These are phyloP conservation scores for Thielaviopsis ethacetica DNA, from an alignment of 2,329 filamentous ascomycete species.

Conservation along the genomic window DNA sequence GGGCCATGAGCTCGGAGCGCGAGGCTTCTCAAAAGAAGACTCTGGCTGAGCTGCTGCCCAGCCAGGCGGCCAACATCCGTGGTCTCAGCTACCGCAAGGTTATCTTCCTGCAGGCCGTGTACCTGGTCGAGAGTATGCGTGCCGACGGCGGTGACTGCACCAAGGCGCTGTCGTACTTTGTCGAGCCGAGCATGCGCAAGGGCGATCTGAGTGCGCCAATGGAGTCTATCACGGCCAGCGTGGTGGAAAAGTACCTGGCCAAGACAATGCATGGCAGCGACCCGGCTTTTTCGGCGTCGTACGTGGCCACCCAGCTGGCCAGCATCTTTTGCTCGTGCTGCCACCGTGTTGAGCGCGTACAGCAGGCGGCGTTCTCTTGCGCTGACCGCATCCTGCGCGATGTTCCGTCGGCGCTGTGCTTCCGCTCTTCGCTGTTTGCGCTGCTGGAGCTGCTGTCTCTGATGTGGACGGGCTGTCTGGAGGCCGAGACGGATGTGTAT, in stretches of 20 bases:
- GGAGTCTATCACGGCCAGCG: slow-evolving; percentile 47
- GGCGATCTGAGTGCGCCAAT: slow-evolving; percentile 47
- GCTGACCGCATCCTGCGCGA: slow-evolving; percentile 74
- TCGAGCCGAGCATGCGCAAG: slow-evolving; percentile 69
- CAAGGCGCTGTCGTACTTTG: slow-evolving; percentile 76
- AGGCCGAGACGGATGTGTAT: slow-evolving; percentile 88
- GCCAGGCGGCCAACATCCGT: slow-evolving; percentile 62
- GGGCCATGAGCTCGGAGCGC: slow-evolving; percentile 68
- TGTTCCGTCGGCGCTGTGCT: slow-evolving; percentile 78
- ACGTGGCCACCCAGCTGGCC: slow-evolving; percentile 76
- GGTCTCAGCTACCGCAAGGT: slow-evolving; percentile 75
- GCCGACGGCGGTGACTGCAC: slow-evolving; percentile 81
- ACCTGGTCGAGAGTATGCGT: slow-evolving; percentile 76
- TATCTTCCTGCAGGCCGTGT: slow-evolving; percentile 81
- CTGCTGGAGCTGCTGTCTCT: slow-evolving; percentile 80
- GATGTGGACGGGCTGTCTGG: slow-evolving; percentile 89
- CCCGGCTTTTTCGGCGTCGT: slow-evolving; percentile 74
- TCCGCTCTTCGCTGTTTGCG: slow-evolving; percentile 80
- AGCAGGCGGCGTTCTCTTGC: slow-evolving; percentile 67
- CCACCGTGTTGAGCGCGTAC: slow-evolving; percentile 81
- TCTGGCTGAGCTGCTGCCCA: slow-evolving; percentile 56
- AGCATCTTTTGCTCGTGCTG: slow-evolving; percentile 78
- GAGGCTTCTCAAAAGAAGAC: slow-evolving; percentile 66
- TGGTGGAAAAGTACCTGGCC: slow-evolving; percentile 63
- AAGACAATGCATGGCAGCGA: slow-evolving; percentile 57